Evolutionary conservation across 2,329 filamentous ascomycete species (phyloP).

Genomic region (Periconia digitata): DNA sequence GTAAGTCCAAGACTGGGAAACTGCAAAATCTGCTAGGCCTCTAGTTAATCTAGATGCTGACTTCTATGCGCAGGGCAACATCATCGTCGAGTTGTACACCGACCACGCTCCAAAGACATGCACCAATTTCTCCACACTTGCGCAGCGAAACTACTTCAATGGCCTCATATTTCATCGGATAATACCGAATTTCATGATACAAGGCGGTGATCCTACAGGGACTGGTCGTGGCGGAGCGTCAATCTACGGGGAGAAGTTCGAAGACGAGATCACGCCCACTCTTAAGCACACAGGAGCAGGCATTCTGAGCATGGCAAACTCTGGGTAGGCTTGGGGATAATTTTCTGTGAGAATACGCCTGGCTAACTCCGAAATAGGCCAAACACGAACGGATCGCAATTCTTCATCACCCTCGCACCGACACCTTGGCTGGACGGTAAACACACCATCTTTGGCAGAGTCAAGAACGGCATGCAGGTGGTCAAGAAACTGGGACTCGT

Average conservation of each 20-base stretch:
- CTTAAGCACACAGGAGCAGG: slow-evolving; percentile 93
- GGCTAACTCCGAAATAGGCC: slow-evolving; percentile 51
- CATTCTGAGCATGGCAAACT: slow-evolving; percentile 95
- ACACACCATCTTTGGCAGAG: slow-evolving; percentile 93
- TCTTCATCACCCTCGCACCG: slow-evolving; percentile 92
- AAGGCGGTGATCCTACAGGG: slow-evolving; percentile 91
- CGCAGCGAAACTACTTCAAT: slow-evolving; percentile 84
- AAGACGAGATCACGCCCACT: slow-evolving; percentile 78
- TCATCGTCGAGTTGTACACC: slow-evolving; percentile 88
- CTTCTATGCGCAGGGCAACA: slow-evolving; percentile 63
- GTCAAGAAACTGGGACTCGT: slow-evolving; percentile 87
- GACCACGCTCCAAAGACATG: slow-evolving; percentile 86
- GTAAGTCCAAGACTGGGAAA: slow-evolving; percentile 47
- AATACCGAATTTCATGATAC: slow-evolving; percentile 95
- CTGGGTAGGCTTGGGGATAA: slow-evolving; percentile 45
- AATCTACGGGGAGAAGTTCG: slow-evolving; percentile 93
- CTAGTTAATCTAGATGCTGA: slow-evolving; percentile 11
- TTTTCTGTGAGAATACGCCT: neutral
- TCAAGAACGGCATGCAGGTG: slow-evolving; percentile 80
- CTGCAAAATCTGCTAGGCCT: too few species aligned
- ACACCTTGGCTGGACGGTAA: slow-evolving; percentile 97
- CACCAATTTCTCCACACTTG: slow-evolving; percentile 82
- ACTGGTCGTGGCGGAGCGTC: slow-evolving; percentile 85
- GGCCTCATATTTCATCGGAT: slow-evolving; percentile 86
- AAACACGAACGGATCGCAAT: slow-evolving; percentile 92